These are phyloP conservation scores for Cytospora piceae DNA, from an alignment of 2,329 filamentous ascomycete species.

Conservation along the genomic window DNA sequence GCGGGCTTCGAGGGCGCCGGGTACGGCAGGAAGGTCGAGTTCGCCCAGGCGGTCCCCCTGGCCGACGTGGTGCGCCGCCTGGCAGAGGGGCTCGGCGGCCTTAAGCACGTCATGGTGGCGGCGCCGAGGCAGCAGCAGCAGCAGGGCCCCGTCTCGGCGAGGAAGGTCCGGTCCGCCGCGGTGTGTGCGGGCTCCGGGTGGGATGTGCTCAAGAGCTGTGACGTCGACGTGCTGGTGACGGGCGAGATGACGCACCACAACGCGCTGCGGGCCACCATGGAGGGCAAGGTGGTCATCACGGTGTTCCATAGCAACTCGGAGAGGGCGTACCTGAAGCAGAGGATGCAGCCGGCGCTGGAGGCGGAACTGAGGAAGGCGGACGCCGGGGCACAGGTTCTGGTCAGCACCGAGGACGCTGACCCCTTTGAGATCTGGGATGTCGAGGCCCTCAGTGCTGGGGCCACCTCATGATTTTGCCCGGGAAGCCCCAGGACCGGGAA, in stretches of 20 bases:
- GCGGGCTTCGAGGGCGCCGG: constrained; percentile 52
- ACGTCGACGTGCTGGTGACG: constrained; percentile 83
- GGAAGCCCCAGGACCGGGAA: neutral
- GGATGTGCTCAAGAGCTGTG: constrained; percentile 69
- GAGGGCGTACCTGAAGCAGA: constrained; percentile 74
- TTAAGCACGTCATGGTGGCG: constrained; percentile 44
- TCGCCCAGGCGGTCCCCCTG: constrained; percentile 45
- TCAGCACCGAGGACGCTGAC: constrained; percentile 83
- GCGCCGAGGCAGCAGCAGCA: constrained; percentile 33
- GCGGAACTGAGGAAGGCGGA: constrained; percentile 57
- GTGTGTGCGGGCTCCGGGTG: constrained; percentile 91
- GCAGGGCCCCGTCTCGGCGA: constrained; percentile 35
- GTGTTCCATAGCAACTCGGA: constrained; percentile 95
- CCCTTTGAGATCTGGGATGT: constrained; percentile 79
- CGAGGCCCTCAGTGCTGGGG: constrained; percentile 32
- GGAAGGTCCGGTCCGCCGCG: constrained; percentile 69
- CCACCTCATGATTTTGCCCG: constrained; percentile 9
- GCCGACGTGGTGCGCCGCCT: constrained; percentile 55
- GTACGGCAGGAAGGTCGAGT: constrained; percentile 55
- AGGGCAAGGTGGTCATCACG: constrained; percentile 79
- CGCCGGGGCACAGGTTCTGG: constrained; percentile 62
- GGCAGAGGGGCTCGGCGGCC: constrained; percentile 69
- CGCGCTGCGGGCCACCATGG: constrained; percentile 82
- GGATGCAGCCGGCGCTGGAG: constrained; percentile 69
- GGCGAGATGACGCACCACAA: constrained; percentile 95